phyloP scores from a whole-genome alignment of 495 filamentous ascomycete species.

The Penicillium antarcticum region DNA sequence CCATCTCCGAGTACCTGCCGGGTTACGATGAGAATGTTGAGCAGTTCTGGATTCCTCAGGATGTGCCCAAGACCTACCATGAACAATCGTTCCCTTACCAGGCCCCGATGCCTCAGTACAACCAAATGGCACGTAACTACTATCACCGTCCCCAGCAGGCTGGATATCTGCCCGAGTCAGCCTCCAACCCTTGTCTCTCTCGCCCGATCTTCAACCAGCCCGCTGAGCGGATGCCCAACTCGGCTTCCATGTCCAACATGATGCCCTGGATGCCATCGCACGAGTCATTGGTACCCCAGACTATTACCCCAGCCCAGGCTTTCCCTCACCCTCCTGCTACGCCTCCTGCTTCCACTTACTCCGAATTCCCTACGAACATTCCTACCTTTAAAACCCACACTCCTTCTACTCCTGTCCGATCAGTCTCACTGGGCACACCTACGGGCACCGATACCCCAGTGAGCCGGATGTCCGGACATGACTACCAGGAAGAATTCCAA shows the following conservation, averaged over 20 bases:
- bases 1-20: slow-evolving; percentile 37
- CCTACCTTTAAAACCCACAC: slow-evolving; percentile 39
- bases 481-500: slow-evolving; percentile 39
- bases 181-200: slow-evolving; percentile 42
- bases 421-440: slow-evolving; percentile 36
- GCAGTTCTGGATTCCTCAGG: slow-evolving; percentile 40
- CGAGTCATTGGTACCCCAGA: slow-evolving; percentile 39
- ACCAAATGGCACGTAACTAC: slow-evolving; percentile 35
- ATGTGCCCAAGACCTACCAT: slow-evolving; percentile 40
- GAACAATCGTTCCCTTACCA: slow-evolving; percentile 34
- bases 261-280: slow-evolving; percentile 37
- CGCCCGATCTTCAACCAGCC: slow-evolving; percentile 43
- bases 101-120: slow-evolving; percentile 35
- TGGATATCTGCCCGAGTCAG: slow-evolving; percentile 38
- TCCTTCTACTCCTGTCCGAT: slow-evolving; percentile 41
- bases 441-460: slow-evolving; percentile 39
- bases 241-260: slow-evolving; percentile 45
- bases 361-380: slow-evolving; percentile 37
- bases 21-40: slow-evolving; percentile 45
- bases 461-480: slow-evolving; percentile 37
- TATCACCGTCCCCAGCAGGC: slow-evolving; percentile 36
- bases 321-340: slow-evolving; percentile 34
- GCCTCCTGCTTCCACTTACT: slow-evolving; percentile 39
- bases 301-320: slow-evolving; percentile 38
- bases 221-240: slow-evolving; percentile 34